phyloP scores from a whole-genome alignment of 2,329 filamentous ascomycete genomes.

The Calonectria honghensis region DNA sequence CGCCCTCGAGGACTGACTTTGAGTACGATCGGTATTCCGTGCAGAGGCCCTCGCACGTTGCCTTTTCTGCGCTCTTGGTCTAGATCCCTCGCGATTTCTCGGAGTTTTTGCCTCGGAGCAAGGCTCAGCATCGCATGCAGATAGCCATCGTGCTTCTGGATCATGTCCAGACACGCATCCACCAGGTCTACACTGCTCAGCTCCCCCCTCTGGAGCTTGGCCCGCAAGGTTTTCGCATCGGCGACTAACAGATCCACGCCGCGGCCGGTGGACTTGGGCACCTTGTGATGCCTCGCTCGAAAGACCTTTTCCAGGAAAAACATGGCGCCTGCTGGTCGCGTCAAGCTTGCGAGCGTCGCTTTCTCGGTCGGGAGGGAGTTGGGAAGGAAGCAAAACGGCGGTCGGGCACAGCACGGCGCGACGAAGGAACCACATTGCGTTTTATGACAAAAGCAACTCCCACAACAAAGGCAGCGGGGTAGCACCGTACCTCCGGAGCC shows the following conservation, averaged over 20 bases:
- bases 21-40: background rate
- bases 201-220: conserved; percentile 1
- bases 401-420: background rate
- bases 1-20: background rate
- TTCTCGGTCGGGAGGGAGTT: background rate
- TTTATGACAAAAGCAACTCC: background rate
- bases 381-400: background rate
- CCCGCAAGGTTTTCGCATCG: background rate
- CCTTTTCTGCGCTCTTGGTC: background rate
- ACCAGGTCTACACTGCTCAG: background rate
- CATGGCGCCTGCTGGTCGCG: background rate
- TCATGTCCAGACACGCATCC: background rate
- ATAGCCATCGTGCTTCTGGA: background rate
- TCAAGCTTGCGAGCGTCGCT: background rate
- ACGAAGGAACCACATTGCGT: background rate
- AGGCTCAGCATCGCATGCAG: background rate
- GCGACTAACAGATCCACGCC: background rate
- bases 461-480: background rate
- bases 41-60: background rate
- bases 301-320: background rate
- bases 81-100: background rate
- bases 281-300: background rate
- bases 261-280: background rate
- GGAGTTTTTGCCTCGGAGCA: background rate
- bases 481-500: background rate